A percentile compares a stretch with the other conserved stretches of the same genome.
Conservation (phyloP, 768 basidiomycete genomes). For the Scleroderma bovista region DNA sequence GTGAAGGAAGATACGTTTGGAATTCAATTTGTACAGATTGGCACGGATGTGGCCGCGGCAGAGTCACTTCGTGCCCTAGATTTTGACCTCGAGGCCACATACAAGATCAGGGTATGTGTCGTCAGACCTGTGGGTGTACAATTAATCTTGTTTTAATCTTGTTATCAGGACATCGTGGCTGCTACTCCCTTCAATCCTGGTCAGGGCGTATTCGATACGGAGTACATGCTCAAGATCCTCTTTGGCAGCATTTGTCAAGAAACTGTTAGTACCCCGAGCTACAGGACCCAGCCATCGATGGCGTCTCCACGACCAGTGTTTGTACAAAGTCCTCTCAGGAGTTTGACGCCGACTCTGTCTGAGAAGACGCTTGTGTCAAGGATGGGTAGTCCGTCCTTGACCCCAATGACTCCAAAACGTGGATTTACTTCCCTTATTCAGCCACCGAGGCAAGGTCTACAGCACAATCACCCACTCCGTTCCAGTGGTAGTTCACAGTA, state of each 20-base stretch:
- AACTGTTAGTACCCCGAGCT: too few species aligned
- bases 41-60: conserved; percentile 32
- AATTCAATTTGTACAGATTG: conserved; percentile 45
- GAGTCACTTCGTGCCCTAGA: conserved; percentile 39
- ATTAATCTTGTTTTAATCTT: background rate
- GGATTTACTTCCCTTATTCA: too few species aligned
- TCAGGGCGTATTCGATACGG: conserved; percentile 26
- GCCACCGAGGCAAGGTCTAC: too few species aligned
- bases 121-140: background rate
- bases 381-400: too few species aligned
- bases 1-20: conserved; percentile 37
- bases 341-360: too few species aligned
- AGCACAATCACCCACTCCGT: too few species aligned
- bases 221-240: conserved; percentile 32
- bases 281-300: conserved; percentile 9
- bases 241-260: conserved; percentile 12
- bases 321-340: too few species aligned
- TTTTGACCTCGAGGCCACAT: conserved; percentile 29
- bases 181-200: conserved; percentile 35
- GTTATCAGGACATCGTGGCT: conserved; percentile 41
- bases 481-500: too few species aligned
- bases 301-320: background rate
- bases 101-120: conserved; percentile 26
- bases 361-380: too few species aligned
- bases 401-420: too few species aligned